Evolutionary conservation across 768 basidiomycete species (phyloP).

Genomic region (Lactarius evosmus): DNA sequence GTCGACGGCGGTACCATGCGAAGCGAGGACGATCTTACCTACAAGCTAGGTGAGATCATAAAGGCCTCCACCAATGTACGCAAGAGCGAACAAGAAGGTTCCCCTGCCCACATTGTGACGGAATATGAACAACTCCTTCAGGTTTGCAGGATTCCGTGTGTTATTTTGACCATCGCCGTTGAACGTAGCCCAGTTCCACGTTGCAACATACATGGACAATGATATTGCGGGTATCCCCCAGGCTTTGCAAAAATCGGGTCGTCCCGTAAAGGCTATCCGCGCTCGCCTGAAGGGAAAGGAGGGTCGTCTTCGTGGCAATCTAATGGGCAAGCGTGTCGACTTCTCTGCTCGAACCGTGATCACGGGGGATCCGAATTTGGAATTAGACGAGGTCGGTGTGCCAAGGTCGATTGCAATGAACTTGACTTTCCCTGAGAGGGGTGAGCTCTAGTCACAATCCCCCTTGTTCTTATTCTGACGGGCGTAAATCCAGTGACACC

Average conservation of each 20-base stretch:
- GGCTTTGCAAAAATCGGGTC: constrained; percentile 93
- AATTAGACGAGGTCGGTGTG: constrained; percentile 95
- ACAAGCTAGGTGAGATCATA: constrained; percentile 95
- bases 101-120: constrained; percentile 90
- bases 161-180: constrained; percentile 6
- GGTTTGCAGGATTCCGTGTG: constrained; percentile 43
- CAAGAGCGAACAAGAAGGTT: constrained; percentile 92
- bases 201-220: constrained; percentile 99
- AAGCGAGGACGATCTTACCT: constrained; percentile 97
- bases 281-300: constrained; percentile 98
- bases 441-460: constrained; percentile 40
- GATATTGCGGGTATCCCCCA: constrained; percentile 98
- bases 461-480: constrained; percentile 17
- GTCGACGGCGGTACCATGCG: constrained; percentile 96
- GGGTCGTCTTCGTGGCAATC: constrained; percentile 92
- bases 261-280: constrained; percentile 97
- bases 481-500: constrained; percentile 68
- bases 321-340: constrained; percentile 99
- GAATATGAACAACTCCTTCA: constrained; percentile 96
- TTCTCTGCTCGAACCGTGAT: constrained; percentile 99
- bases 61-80: constrained; percentile 92
- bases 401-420: constrained; percentile 96
- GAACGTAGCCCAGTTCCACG: constrained; percentile 71
- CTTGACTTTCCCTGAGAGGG: constrained; percentile 94
- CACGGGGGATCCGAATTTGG: constrained; percentile 96